These are phyloP conservation scores for Rhizopogon rudus DNA, from an alignment of 768 basidiomycete genomes.

Conservation along the genomic window DNA sequence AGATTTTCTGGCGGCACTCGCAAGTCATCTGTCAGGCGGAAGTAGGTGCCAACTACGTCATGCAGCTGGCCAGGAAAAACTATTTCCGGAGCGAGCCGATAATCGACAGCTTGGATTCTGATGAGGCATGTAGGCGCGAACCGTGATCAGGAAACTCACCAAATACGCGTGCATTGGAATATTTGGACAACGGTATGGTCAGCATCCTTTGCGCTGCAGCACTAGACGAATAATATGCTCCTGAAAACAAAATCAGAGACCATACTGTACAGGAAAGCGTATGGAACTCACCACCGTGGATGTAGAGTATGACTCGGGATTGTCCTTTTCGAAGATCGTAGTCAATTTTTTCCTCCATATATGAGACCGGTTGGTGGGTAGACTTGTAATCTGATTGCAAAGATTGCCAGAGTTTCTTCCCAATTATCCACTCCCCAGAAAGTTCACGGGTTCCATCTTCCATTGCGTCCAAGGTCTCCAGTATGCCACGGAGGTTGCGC, in stretches of 20 bases:
- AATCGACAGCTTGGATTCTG: conserved; percentile 67
- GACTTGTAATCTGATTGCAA: conserved; percentile 80
- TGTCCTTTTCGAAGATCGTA: conserved; percentile 34
- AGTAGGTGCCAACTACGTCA: conserved; percentile 83
- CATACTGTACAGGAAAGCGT: not conserved
- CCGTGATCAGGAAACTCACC: conserved; percentile 35
- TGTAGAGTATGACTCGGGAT: conserved; percentile 85
- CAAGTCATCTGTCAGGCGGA: conserved; percentile 83
- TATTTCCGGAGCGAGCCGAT: conserved; percentile 94
- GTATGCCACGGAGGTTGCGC: conserved; percentile 73
- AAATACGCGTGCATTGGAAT: conserved; percentile 86
- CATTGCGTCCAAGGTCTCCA: conserved; percentile 63
- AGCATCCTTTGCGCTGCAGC: conserved; percentile 87
- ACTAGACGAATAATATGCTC: conserved; percentile 90
- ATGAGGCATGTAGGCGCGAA: not conserved
- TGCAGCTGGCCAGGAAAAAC: conserved; percentile 86
- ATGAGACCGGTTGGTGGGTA: conserved; percentile 22
- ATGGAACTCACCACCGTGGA: conserved; percentile 75
- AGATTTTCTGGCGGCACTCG: conserved; percentile 91
- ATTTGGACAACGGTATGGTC: conserved; percentile 87
- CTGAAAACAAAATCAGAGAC: conserved; percentile 31
- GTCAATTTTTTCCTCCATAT: conserved; percentile 13
- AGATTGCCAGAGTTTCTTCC: conserved; percentile 82
- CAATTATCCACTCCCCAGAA: conserved; percentile 96
- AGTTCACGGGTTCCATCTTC: conserved; percentile 81